Evolutionary conservation across 2,329 filamentous ascomycete species (phyloP), one percentile per base, ranked within the genome.

Genomic region (Clarireedia homoeocarpa): DNA sequence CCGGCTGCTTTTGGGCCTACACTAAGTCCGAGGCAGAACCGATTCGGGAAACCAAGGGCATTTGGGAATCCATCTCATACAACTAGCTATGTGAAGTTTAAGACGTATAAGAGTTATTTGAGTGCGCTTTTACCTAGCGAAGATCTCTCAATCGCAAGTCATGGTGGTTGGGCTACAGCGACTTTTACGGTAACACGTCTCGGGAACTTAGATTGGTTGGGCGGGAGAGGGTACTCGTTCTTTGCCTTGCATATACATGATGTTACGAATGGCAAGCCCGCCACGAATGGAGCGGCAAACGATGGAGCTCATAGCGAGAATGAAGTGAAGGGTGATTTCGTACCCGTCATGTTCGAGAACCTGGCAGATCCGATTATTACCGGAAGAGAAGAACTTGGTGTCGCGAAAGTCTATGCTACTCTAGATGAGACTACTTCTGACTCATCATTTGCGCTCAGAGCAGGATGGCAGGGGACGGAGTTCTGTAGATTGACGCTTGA

Each of bases 191-290:
- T 71, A 20, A 78, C 66, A 0, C 72, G 71, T 1, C 65, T 80
- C 2, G 67, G 71, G 39, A 75, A 76, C 1, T 74, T 86, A 71
- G 72, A 77, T 39, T 86, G 82, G 82, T 75, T 86, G 0, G 81
- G 79, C 3, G 82, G 82, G 3, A 68, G 71, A 1, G 81, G 82
- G 1, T 86, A 85, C 65, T 74, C 70, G 30, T 75, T 77, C 61
- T 71, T 81, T 12, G 82, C 81, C 0, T 72, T 86, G 0, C 84
- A 81, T 63, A 75, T 86, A 9, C 83, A 86, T 58, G 81, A 80
- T 0, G 77, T 85, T 1, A 69, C 81, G 58, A 82, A 83, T 60
- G 57, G 44, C 9, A n/a, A 9, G 24, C 40, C 39, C 6, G 6
- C 34, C 1, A 10, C 3, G 1, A n/a, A 23, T 6, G n/a, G 20